Evolutionary conservation across 192 early-diverging fungal genomes (phyloP).

Genomic region (Backusella tarrabulga): DNA sequence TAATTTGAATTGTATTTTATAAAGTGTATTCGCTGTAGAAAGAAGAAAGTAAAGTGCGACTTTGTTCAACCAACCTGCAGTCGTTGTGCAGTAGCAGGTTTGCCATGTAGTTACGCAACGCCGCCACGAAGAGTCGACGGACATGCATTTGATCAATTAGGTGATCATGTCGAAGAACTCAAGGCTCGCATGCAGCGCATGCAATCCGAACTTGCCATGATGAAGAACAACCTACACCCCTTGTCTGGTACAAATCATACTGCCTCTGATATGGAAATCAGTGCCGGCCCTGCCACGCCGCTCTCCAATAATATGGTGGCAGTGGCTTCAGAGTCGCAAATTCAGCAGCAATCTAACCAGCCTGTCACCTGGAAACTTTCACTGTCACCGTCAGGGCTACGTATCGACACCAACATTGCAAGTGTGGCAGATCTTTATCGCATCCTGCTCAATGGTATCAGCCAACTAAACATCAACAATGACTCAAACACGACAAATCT

Average conservation of each 20-base stretch:
- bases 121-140: slow-evolving; percentile 40
- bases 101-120: slow-evolving; percentile 43
- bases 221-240: slow-evolving; percentile 41
- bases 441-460: slow-evolving; percentile 40
- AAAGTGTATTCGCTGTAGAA: slow-evolving; percentile 41
- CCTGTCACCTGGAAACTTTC: slow-evolving; percentile 39
- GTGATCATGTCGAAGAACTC: slow-evolving; percentile 41
- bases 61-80: slow-evolving; percentile 38
- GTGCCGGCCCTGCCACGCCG: neutral
- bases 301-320: neutral
- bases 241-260: slow-evolving; percentile 5
- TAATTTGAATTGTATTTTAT: neutral
- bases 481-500: slow-evolving; percentile 36
- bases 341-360: neutral
- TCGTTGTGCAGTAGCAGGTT: slow-evolving; percentile 35
- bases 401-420: slow-evolving; percentile 44
- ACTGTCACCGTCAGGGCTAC: slow-evolving; percentile 37
- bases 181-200: slow-evolving; percentile 43
- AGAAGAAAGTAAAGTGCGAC: slow-evolving; percentile 43
- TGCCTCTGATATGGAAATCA: neutral
- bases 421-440: slow-evolving; percentile 43
- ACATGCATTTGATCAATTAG: slow-evolving; percentile 43
- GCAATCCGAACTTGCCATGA: slow-evolving; percentile 38
- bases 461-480: slow-evolving; percentile 42
- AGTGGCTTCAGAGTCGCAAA: neutral